These are phyloP conservation scores for Lobosporangium transversale DNA, from an alignment of 192 early-diverging fungal genomes.

Conservation along the genomic window DNA sequence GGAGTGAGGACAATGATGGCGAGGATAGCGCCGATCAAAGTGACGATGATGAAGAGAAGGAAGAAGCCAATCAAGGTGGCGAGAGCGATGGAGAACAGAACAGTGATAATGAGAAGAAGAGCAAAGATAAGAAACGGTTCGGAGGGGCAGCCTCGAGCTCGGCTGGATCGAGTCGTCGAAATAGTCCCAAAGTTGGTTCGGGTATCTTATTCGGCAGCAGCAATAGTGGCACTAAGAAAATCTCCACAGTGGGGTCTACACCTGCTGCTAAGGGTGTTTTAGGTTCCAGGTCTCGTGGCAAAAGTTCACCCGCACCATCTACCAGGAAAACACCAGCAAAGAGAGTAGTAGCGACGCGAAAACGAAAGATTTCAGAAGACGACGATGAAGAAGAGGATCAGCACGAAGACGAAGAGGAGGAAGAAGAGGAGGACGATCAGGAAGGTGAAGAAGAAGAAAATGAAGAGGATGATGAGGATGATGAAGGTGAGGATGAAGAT, in stretches of 20 bases:
- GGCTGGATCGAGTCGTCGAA: slow-evolving; percentile 25
- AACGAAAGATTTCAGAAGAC: slow-evolving; percentile 27
- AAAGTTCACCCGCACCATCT: neutral
- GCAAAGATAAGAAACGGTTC: slow-evolving; percentile 19
- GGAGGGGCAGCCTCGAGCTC: slow-evolving; percentile 3
- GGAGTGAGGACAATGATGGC: neutral
- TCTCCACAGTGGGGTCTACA: neutral
- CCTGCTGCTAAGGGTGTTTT: slow-evolving; percentile 8
- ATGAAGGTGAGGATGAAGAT: slow-evolving; percentile 1
- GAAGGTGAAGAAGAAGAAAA: slow-evolving; percentile 10
- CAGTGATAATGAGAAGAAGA: slow-evolving; percentile 11
- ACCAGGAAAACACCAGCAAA: slow-evolving; percentile 9
- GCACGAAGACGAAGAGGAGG: slow-evolving; percentile 37
- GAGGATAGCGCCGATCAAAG: slow-evolving; percentile 1
- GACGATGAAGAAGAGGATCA: slow-evolving; percentile 41
- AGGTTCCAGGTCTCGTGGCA: slow-evolving; percentile 24
- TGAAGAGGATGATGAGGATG: slow-evolving; percentile 9
- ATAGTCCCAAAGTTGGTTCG: slow-evolving; percentile 32
- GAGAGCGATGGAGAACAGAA: slow-evolving; percentile 23
- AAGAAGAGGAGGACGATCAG: slow-evolving; percentile 25
- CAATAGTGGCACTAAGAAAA: neutral
- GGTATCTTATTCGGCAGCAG: slow-evolving; percentile 1
- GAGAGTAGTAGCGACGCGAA: slow-evolving; percentile 1
- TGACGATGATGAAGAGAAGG: slow-evolving; percentile 12
- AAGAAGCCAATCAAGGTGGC: slow-evolving; percentile 3